Base-by-base conservation (phyloP, 2,329 filamentous ascomycete genomes). In the Aspergillus brasiliensis region DNA sequence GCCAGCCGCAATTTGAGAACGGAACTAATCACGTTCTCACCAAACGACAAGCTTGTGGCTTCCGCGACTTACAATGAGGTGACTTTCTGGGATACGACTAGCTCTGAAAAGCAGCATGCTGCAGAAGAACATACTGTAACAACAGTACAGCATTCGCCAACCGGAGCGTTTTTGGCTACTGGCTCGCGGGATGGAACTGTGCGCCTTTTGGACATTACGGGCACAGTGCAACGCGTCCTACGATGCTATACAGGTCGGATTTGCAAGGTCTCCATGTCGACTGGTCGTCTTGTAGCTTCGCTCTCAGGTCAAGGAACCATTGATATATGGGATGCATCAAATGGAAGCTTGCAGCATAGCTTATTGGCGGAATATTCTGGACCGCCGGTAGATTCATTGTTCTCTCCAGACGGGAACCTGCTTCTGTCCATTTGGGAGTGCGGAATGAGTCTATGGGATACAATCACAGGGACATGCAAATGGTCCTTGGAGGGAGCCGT, bases 21-120 rank as follows among this genome's bases (percentile, higher is more conserved):
- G 11, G 28, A 13, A 0, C 28, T 13, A 31, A 11, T 31, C 28
- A 31, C 1, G 1, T 47, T 47, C 13, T 47, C 10, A 13, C 11
- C 17, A 5, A 13, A 47, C 19, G 11, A 8, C 5, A 47, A 21
- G 19, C 3, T 27, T 27, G 21, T 25, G 21, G 44, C 13, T 25
- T 31, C 10, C 10, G 4, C 10, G 0, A 1, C 3, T 5, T 0
- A 0, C 5, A 0, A 13, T 31, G 0, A 31, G 11, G 28, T 31
- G 28, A 42, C 3, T 0, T 15, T n/a, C 8, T 42, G 38, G 38
- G 15, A 19, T 42, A n/a, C 7, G 15, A 8, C 38, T 42, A 7
- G 15, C 0, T 1, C 5, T 42, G 38, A 19, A 19, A 0, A 19
- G 1, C 6, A 8, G 8, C 38, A n/a, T 19, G 17, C 17, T 3